Evolutionary conservation across 306 rosid genomes (phyloP).

Genomic region (Cicer arietinum): DNA sequence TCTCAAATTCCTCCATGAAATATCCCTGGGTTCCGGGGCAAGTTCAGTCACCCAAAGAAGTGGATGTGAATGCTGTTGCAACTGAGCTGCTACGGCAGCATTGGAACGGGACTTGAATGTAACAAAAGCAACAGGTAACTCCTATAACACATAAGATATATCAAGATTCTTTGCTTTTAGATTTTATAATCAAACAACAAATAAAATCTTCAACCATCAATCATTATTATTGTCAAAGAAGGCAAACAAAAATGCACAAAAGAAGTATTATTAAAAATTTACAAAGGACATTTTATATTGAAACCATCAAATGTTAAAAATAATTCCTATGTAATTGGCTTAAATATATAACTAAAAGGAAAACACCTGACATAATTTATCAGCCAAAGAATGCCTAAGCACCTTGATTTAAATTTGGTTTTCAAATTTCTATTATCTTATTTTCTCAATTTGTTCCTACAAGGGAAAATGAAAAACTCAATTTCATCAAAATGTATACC

Average conservation of each 20-base stretch:
- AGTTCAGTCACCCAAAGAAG: slow-evolving; percentile 80
- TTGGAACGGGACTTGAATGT: slow-evolving; percentile 78
- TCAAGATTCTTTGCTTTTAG: slow-evolving; percentile 25
- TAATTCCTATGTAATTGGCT: too few species aligned
- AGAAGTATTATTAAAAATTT: too few species aligned
- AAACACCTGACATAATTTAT: too few species aligned
- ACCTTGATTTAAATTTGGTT: too few species aligned
- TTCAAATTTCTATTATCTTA: too few species aligned
- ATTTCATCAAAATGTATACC: too few species aligned
- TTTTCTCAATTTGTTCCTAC: too few species aligned
- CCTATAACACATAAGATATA: slow-evolving; percentile 55
- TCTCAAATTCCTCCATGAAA: slow-evolving; percentile 87
- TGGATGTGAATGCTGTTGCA: slow-evolving; percentile 81
- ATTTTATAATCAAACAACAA: slow-evolving; percentile 3
- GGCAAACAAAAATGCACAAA: not conserved
- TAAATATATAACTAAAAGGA: too few species aligned
- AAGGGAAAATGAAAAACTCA: too few species aligned
- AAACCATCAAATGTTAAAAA: too few species aligned
- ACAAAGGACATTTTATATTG: too few species aligned
- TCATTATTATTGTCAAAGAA: slow-evolving; percentile 2
- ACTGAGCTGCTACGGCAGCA: slow-evolving; percentile 75
- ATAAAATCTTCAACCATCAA: not conserved
- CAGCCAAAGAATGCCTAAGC: too few species aligned
- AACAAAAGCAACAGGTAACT: slow-evolving; percentile 82
- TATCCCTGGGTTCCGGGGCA: slow-evolving; percentile 93